Base-by-base conservation (phyloP, 2,329 filamentous ascomycete species). In the Penicillium sumatraense region DNA sequence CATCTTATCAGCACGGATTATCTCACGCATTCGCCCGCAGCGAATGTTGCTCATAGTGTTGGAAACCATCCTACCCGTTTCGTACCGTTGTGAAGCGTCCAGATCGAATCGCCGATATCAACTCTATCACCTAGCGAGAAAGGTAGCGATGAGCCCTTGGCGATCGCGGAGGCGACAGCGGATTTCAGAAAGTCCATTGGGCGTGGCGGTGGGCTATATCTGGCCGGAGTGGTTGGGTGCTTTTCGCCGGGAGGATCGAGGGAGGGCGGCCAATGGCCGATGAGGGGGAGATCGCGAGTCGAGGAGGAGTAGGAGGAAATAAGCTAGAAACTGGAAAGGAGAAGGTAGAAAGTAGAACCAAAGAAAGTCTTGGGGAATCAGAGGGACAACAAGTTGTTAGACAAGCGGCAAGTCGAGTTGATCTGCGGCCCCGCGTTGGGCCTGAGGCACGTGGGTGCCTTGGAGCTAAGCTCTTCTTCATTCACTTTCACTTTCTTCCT, bases 181-280 rank as follows among this genome's bases (percentile, higher is more conserved):
- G 93, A 98, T 78, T 98, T 98, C 71, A 99, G 85, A 71, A 98
- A 98, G 75, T 99, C 93, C 95, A 99, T 99, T 64, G 31, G 52
- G 21, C 44, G 36, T 14, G n/a, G 42, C 38, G 33, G 33, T 50
- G 52, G 35, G n/a, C n/a, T n/a, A 42, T 49, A 14, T 49, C 40
- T 50, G 44, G 35, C 51, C 50, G 52, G 56, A 38, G 54, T 23
- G 54, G 59, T 58, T 55, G 49, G 23, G 35, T 40, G 33, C 41
- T 38, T 51, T 41, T 26, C 27, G 31, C 20, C 36, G 9, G 11
- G 20, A 52, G 31, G 46, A 44, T 41, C 26, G 44, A 23, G 33
- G 45, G 20, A 21, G 20, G 41, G 36, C 21, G 42, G 44, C 35
- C 60, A 59, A 60, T 55, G 49, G 54, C 49, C 16, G 13, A 33